Evolutionary conservation across 169 alveolate genomes (phyloP).

Genomic region (Eimeria tenella): DNA sequence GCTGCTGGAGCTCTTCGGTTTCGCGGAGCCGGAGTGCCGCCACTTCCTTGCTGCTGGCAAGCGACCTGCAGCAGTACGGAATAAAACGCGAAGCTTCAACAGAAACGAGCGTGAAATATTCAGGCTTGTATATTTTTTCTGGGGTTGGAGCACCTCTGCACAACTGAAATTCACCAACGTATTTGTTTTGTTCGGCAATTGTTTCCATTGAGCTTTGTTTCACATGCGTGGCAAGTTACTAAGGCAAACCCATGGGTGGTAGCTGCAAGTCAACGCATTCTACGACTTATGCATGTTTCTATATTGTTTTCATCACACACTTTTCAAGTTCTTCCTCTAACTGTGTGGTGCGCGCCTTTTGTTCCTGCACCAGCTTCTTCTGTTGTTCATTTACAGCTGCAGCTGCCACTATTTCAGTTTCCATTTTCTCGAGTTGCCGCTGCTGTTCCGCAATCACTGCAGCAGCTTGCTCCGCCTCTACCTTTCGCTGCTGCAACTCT

Average conservation of each 20-base stretch:
- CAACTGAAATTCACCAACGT: too few species aligned
- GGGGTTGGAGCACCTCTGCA: too few species aligned
- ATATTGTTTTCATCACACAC: neutral
- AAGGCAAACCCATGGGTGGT: too few species aligned
- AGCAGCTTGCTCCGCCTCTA: neutral
- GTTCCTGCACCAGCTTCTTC: neutral
- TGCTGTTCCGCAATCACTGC: constrained; percentile 18
- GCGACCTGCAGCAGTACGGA: neutral
- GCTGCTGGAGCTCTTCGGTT: constrained; percentile 33
- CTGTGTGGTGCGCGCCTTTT: constrained; percentile 11
- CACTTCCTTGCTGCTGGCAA: constrained; percentile 30
- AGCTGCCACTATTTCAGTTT: constrained; percentile 19
- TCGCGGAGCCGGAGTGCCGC: constrained; percentile 29
- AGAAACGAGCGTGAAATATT: too few species aligned
- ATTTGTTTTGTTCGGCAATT: too few species aligned
- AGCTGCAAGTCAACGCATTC: too few species aligned
- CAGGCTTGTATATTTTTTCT: too few species aligned
- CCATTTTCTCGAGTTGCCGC: constrained; percentile 16
- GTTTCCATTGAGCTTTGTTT: too few species aligned
- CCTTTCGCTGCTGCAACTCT: constrained; percentile 50
- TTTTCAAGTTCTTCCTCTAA: constrained; percentile 18
- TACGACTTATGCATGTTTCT: too few species aligned
- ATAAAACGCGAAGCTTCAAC: neutral
- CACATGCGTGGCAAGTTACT: too few species aligned
- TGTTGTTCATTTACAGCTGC: constrained; percentile 7